Percentiles rank a stretch among this genome's conserved stretches.
These are phyloP conservation scores for Triadica sebifera DNA, from an alignment of 345 rosid species.

Conservation along the genomic window DNA sequence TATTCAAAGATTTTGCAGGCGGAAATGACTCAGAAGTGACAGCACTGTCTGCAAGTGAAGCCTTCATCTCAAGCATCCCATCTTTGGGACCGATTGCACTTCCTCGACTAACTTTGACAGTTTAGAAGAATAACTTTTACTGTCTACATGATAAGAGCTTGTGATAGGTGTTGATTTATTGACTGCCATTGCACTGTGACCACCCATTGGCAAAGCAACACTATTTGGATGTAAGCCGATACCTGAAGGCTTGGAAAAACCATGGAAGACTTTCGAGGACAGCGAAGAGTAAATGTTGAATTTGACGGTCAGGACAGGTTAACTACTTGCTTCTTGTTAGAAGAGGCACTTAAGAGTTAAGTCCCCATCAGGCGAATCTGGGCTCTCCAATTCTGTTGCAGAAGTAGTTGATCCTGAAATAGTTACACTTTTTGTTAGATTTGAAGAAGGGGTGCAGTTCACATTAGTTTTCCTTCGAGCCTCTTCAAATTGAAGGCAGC, in stretches of 20 bases:
- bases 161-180: conserved; percentile 14
- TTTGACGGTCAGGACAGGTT: conserved; percentile 20
- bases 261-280: conserved; percentile 27
- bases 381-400: conserved; percentile 28
- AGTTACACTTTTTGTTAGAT: conserved; percentile 17
- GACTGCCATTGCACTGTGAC: conserved; percentile 23
- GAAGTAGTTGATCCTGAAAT: conserved; percentile 27
- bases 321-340: conserved; percentile 24
- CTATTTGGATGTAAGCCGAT: conserved; percentile 64
- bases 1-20: conserved; percentile 23
- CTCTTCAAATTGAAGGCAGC: conserved; percentile 64
- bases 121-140: conserved; percentile 14
- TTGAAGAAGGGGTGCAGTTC: conserved; percentile 17
- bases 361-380: conserved; percentile 26
- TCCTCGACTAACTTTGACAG: conserved; percentile 20
- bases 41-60: conserved; percentile 21
- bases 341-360: conserved; percentile 24
- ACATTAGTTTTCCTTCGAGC: conserved; percentile 26
- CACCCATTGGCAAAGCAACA: conserved; percentile 29
- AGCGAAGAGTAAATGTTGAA: conserved; percentile 17
- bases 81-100: conserved; percentile 24
- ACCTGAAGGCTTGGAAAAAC: conserved; percentile 44
- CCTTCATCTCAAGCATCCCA: conserved; percentile 25
- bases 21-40: conserved; percentile 28
- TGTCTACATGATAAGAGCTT: conserved; percentile 8